Percentiles rank a stretch among this genome's conserved stretches.
phyloP scores from a whole-genome alignment of 164 flowering plant species.

The Liriodendron chinense region DNA sequence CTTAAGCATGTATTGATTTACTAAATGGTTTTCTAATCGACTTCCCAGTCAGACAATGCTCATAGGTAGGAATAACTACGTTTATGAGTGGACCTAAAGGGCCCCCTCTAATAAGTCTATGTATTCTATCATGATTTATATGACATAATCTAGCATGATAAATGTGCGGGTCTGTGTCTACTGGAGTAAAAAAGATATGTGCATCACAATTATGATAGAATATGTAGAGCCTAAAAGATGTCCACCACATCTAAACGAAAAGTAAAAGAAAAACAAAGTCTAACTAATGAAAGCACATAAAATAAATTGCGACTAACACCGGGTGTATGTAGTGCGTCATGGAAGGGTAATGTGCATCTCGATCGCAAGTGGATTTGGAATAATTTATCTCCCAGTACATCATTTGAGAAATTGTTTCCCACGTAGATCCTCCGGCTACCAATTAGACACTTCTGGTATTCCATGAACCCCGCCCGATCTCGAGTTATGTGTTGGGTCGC shows the following conservation, averaged over 20 bases:
- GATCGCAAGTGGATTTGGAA: background rate
- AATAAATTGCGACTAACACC: background rate
- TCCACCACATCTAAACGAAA: background rate
- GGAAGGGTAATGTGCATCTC: background rate
- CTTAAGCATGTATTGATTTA: background rate
- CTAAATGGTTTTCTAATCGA: too few species aligned
- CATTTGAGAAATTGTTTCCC: background rate
- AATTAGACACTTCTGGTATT: background rate
- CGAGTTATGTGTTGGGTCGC: conserved; percentile 8
- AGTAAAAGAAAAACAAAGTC: background rate
- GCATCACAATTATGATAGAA: too few species aligned
- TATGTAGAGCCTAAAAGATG: background rate
- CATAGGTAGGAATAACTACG: too few species aligned
- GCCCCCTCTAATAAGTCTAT: conserved; percentile 5
- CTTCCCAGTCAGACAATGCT: too few species aligned
- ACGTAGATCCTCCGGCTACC: background rate
- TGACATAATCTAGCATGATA: conserved; percentile 12
- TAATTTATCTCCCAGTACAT: background rate
- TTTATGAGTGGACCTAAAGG: too few species aligned
- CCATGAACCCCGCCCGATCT: too few species aligned
- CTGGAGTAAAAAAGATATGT: too few species aligned
- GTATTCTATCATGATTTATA: background rate
- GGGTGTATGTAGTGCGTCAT: conserved; percentile 11
- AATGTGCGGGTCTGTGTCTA: too few species aligned
- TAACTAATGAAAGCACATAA: background rate